These are phyloP conservation scores for Phyllostachys edulis DNA, from an alignment of 176 grass and related monocot species.

Conservation along the genomic window DNA sequence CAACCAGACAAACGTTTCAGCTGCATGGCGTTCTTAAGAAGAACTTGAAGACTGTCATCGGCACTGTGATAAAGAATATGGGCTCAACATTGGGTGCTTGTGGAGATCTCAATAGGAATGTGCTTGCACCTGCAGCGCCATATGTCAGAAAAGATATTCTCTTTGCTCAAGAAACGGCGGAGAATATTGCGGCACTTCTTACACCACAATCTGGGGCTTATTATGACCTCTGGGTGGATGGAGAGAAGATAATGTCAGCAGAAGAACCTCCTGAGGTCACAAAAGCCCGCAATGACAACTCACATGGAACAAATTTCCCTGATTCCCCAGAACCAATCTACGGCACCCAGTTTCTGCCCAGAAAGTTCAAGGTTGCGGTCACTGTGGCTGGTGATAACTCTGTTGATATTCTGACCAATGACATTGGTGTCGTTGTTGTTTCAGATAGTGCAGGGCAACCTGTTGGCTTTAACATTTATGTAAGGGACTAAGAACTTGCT, in stretches of 20 bases:
- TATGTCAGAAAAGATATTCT: constrained; percentile 65
- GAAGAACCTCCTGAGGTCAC: constrained; percentile 92
- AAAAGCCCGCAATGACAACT: constrained; percentile 83
- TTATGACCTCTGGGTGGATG: constrained; percentile 98
- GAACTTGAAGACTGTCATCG: constrained; percentile 85
- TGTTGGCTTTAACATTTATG: constrained; percentile 93
- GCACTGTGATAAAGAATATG: constrained; percentile 92
- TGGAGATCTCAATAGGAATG: constrained; percentile 96
- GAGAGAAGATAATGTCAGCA: constrained; percentile 94
- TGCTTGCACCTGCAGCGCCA: constrained; percentile 91
- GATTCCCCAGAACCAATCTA: constrained; percentile 95
- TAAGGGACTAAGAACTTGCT: constrained; percentile 39
- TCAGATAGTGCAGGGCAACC: constrained; percentile 83
- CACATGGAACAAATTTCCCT: constrained; percentile 80
- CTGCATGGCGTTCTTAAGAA: constrained; percentile 93
- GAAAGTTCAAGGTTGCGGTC: constrained; percentile 97
- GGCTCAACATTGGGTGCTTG: constrained; percentile 92
- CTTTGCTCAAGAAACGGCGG: constrained; percentile 88
- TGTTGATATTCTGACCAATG: constrained; percentile 95
- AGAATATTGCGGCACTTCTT: constrained; percentile 85
- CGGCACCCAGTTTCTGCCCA: constrained; percentile 90
- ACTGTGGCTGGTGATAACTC: constrained; percentile 85
- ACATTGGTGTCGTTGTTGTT: constrained; percentile 91
- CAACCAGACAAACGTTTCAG: constrained; percentile 95
- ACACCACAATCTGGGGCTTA: constrained; percentile 90